Evolutionary conservation across 805 yeast genomes (phyloP).

Genomic region (Candida germanica): DNA sequence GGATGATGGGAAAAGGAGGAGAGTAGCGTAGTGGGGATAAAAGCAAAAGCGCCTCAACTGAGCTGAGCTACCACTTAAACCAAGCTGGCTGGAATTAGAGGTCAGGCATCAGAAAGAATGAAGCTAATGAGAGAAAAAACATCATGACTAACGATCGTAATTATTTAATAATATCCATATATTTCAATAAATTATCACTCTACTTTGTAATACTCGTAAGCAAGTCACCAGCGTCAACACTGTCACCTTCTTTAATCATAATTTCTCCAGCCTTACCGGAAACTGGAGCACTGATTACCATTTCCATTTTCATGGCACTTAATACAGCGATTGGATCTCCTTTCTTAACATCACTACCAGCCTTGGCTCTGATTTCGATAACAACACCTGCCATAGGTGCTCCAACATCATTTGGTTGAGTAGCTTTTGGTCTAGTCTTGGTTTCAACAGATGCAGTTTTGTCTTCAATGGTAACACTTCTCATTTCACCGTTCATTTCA

Average conservation of each 20-base stretch:
- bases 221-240: constrained; percentile 92
- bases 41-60: too few species aligned
- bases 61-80: too few species aligned
- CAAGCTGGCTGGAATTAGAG: too few species aligned
- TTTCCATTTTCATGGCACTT: constrained; percentile 99
- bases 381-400: constrained; percentile 99
- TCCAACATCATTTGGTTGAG: constrained; percentile 89
- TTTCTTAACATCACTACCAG: constrained; percentile 86
- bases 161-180: not conserved
- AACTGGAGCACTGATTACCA: constrained; percentile 92
- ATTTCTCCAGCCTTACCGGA: constrained; percentile 81
- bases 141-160: not conserved
- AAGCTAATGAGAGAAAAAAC: not conserved
- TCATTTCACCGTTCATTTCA: constrained; percentile 96
- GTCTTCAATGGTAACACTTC: constrained; percentile 91
- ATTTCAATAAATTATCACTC: too few species aligned
- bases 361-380: constrained; percentile 88
- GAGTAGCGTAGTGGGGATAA: not conserved
- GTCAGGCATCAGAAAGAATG: too few species aligned
- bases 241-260: constrained; percentile 82
- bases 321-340: constrained; percentile 94
- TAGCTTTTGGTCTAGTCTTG: constrained; percentile 87
- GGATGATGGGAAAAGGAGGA: constrained; percentile 13
- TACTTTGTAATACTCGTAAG: constrained; percentile 42
- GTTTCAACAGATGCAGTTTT: constrained; percentile 82